phyloP scores from a whole-genome alignment of 306 rosid species.

The Prunus padus region DNA sequence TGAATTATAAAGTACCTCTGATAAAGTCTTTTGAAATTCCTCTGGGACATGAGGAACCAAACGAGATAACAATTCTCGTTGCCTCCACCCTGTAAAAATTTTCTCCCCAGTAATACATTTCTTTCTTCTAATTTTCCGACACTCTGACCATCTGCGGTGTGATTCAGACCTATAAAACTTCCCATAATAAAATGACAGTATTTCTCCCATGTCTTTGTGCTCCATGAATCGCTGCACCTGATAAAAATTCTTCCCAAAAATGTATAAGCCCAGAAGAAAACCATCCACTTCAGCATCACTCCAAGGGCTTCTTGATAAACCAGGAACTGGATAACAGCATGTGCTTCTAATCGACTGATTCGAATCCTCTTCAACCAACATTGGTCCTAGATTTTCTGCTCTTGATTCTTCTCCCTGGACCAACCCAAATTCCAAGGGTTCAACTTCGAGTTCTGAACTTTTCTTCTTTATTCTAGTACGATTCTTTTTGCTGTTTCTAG shows the following conservation, averaged over 20 bases:
- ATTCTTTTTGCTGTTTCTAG: constrained; percentile 30
- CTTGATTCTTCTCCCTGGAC: constrained; percentile 21
- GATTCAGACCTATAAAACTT: constrained; percentile 61
- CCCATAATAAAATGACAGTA: constrained; percentile 74
- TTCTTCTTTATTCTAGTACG: constrained; percentile 22
- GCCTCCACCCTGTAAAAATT: constrained; percentile 64
- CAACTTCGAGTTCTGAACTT: constrained; percentile 20
- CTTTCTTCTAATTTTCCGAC: constrained; percentile 52
- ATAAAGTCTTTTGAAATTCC: constrained; percentile 44
- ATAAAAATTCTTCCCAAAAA: constrained; percentile 68
- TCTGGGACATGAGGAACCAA: constrained; percentile 51
- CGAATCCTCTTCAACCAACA: constrained; percentile 17
- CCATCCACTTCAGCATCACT: constrained; percentile 56
- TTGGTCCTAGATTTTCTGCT: constrained; percentile 21
- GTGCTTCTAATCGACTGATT: constrained; percentile 21
- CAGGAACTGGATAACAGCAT: constrained; percentile 37
- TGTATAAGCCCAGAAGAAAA: constrained; percentile 70
- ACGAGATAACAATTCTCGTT: constrained; percentile 63
- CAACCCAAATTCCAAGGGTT: constrained; percentile 12
- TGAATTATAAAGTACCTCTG: constrained; percentile 50
- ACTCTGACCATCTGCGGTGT: constrained; percentile 61
- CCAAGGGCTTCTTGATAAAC: constrained; percentile 46
- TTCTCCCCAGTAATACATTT: constrained; percentile 55
- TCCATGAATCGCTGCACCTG: constrained; percentile 57
- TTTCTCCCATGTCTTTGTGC: constrained; percentile 55